These are phyloP conservation scores for Cercospora canescens DNA, from an alignment of 2,329 filamentous ascomycete genomes.

Conservation along the genomic window DNA sequence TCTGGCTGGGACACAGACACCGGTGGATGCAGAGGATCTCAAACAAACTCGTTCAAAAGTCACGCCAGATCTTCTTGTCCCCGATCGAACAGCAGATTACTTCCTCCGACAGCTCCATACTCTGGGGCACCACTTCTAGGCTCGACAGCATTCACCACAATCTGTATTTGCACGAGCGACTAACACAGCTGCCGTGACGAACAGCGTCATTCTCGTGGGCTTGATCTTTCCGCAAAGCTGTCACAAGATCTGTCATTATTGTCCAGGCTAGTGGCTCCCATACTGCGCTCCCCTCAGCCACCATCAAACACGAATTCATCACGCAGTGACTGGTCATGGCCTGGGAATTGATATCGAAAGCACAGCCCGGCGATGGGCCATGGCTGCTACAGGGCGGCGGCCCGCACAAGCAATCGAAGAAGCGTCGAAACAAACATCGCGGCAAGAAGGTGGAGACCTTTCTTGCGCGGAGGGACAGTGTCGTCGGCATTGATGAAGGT, in stretches of 20 bases:
- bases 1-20: background rate
- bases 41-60: too few relatives aligned
- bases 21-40: background rate
- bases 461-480: constrained; percentile 11
- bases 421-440: background rate
- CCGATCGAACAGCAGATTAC: background rate
- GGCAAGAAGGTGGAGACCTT: constrained; percentile 6
- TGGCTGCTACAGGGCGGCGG: constrained; percentile 11
- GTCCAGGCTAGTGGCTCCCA: background rate
- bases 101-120: background rate
- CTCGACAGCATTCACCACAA: too few relatives aligned
- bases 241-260: background rate
- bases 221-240: background rate
- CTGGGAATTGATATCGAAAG: background rate
- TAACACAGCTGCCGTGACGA: background rate
- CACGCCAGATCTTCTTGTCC: background rate
- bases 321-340: background rate
- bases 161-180: background rate
- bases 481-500: constrained; percentile 5
- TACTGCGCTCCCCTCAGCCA: background rate
- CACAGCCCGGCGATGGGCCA: constrained; percentile 22
- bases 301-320: background rate
- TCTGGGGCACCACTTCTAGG: background rate
- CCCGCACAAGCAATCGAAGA: background rate
- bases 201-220: background rate